A percentile compares a stretch with the other conserved stretches of the same genome.
Evolutionary conservation across 1,139 yeast species (phyloP).

Genomic region (Debaryomycetaceae sp.): DNA sequence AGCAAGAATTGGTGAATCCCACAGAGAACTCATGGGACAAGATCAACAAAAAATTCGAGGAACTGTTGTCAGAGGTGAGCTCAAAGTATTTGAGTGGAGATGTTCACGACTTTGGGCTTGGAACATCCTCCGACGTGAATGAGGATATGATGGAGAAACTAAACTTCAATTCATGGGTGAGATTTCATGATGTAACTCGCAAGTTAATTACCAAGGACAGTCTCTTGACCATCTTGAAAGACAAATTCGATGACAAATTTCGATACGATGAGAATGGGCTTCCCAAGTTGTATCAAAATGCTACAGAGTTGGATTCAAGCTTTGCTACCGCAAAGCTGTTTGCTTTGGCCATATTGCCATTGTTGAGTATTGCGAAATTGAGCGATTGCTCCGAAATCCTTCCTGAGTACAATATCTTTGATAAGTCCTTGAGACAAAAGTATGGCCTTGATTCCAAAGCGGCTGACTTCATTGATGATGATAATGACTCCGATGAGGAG

Average conservation of each 20-base stretch:
- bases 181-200: constrained; percentile 55
- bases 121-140: constrained; percentile 46
- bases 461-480: constrained; percentile 15
- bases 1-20: constrained; percentile 42
- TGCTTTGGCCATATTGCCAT: constrained; percentile 57
- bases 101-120: constrained; percentile 61
- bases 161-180: constrained; percentile 59
- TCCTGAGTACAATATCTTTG: constrained; percentile 51
- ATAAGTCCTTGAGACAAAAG: constrained; percentile 18
- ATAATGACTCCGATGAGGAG: constrained; percentile 34
- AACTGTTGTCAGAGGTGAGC: constrained; percentile 25
- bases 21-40: constrained; percentile 59
- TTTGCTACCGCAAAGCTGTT: constrained; percentile 57
- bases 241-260: constrained; percentile 75
- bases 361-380: constrained; percentile 55
- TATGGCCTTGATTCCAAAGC: constrained; percentile 36
- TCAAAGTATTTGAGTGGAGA: constrained; percentile 15
- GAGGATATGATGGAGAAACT: constrained; percentile 38
- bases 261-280: constrained; percentile 79
- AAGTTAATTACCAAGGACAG: constrained; percentile 60
- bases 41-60: constrained; percentile 46
- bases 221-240: constrained; percentile 55
- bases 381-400: constrained; percentile 51
- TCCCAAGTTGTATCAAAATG: constrained; percentile 78
- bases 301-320: constrained; percentile 65